Conservation (phyloP, 1,284 basidiomycete species). For the Hemileia vastatrix region DNA sequence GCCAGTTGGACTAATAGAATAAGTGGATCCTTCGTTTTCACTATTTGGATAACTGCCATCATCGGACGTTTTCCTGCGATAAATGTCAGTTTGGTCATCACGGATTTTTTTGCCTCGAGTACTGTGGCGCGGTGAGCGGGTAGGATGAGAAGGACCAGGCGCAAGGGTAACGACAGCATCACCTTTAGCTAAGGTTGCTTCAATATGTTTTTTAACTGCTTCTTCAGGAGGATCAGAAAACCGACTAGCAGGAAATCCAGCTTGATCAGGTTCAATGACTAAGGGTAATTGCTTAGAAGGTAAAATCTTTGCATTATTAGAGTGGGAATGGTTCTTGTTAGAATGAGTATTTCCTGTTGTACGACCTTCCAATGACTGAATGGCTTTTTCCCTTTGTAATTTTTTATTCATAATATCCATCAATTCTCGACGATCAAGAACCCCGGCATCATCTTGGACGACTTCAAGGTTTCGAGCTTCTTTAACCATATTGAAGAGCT, state of each 20-base stretch:
- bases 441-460: conserved; percentile 57
- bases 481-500: conserved; percentile 83
- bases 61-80: too few species aligned
- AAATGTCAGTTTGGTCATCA: too few species aligned
- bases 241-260: conserved; percentile 58
- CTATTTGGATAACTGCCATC: too few species aligned
- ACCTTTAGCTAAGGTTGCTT: conserved; percentile 66
- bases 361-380: conserved; percentile 44
- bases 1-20: too few species aligned
- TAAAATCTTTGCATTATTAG: too few species aligned
- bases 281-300: too few species aligned
- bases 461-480: conserved; percentile 68
- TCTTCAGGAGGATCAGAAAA: conserved; percentile 86
- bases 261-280: too few species aligned
- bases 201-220: conserved; percentile 70
- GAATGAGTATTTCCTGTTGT: conserved; percentile 27
- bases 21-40: too few species aligned
- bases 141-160: conserved; percentile 26
- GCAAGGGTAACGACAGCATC: conserved; percentile 47
- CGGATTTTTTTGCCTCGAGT: too few species aligned
- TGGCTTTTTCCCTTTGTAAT: conserved; percentile 41
- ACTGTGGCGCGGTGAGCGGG: too few species aligned
- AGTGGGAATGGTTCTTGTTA: too few species aligned
- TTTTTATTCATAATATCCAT: conserved; percentile 50
- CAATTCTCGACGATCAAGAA: conserved; percentile 68